phyloP scores from a whole-genome alignment of 2,329 filamentous ascomycete genomes.

The Pseudogymnoascus sp. region DNA sequence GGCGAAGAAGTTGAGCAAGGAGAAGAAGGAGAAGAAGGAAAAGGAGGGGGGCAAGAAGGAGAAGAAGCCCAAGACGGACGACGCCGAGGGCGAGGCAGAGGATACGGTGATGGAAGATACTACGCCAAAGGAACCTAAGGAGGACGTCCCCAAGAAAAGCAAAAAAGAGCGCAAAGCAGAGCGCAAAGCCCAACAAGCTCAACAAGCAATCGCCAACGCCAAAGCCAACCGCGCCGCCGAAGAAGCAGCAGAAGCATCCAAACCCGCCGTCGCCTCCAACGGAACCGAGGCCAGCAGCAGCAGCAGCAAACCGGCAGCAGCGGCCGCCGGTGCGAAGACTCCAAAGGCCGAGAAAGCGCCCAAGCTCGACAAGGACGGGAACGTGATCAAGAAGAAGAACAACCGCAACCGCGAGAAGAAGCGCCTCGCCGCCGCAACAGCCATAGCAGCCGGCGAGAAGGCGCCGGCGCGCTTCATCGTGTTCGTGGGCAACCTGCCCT shows the following conservation, averaged over 20 bases:
- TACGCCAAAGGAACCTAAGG: slow-evolving; percentile 27
- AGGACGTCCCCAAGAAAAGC: slow-evolving; percentile 26
- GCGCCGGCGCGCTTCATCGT: slow-evolving; percentile 55
- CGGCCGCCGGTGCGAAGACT: slow-evolving; percentile 15
- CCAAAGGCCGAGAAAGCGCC: slow-evolving; percentile 15
- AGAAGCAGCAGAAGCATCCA: not conserved
- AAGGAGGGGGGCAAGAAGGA: slow-evolving; percentile 14
- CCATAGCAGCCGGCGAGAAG: slow-evolving; percentile 15
- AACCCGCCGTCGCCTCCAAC: not conserved
- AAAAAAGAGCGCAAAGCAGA: slow-evolving; percentile 30
- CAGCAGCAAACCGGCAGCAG: slow-evolving; percentile 16
- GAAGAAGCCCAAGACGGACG: slow-evolving; percentile 18
- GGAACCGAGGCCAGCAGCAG: slow-evolving; percentile 11
- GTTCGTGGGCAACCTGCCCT: slow-evolving; percentile 85
- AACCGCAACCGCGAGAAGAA: slow-evolving; percentile 27
- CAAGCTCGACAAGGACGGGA: slow-evolving; percentile 15
- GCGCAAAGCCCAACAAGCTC: slow-evolving; percentile 27
- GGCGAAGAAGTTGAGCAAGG: slow-evolving; percentile 19
- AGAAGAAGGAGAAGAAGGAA: slow-evolving; percentile 11
- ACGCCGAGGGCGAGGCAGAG: slow-evolving; percentile 17
- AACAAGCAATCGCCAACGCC: slow-evolving; percentile 19
- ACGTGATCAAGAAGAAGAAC: slow-evolving; percentile 30
- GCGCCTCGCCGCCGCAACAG: slow-evolving; percentile 7
- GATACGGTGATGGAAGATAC: slow-evolving; percentile 23
- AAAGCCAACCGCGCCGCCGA: not conserved